phyloP scores from a whole-genome alignment of 2,329 filamentous ascomycete species.

The Aspergillus amoenus region DNA sequence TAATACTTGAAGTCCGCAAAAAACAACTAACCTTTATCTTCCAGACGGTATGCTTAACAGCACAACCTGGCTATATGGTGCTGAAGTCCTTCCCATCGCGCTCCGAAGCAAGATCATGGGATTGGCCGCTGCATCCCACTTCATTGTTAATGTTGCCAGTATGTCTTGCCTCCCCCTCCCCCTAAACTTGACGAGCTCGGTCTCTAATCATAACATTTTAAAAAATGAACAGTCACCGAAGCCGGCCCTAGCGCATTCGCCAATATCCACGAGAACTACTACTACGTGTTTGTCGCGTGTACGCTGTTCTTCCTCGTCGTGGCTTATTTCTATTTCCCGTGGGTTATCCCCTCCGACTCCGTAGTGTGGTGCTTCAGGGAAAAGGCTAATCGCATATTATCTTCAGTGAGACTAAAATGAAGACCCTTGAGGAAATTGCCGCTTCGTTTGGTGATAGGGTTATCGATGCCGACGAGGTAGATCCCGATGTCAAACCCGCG shows the following conservation, averaged over 20 bases:
- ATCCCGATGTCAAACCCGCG: slow-evolving; percentile 21
- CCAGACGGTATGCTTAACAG: slow-evolving; percentile 54
- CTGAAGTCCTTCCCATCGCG: slow-evolving; percentile 55
- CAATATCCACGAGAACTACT: slow-evolving; percentile 60
- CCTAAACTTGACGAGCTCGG: too few relatives aligned
- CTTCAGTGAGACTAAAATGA: slow-evolving; percentile 47
- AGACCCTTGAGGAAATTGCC: slow-evolving; percentile 51
- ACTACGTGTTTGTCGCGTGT: slow-evolving; percentile 59
- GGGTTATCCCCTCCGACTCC: slow-evolving; percentile 20
- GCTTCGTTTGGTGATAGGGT: slow-evolving; percentile 51
- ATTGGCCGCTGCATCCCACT: slow-evolving; percentile 53
- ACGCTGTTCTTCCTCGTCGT: slow-evolving; percentile 52
- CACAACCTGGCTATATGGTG: slow-evolving; percentile 57
- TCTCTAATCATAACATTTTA: neutral
- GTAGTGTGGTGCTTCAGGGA: neutral
- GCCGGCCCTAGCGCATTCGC: slow-evolving; percentile 58
- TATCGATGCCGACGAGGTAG: slow-evolving; percentile 31
- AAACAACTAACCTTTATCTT: neutral
- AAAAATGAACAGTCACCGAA: slow-evolving; percentile 44
- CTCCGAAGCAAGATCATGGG: slow-evolving; percentile 58
- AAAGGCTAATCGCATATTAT: neutral
- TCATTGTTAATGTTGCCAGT: slow-evolving; percentile 55
- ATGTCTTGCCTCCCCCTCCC: slow-evolving; percentile 11
- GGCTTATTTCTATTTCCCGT: slow-evolving; percentile 57
- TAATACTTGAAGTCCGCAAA: neutral